Base-by-base conservation (phyloP, 257 asterid species). In the Petrea volubilis region DNA sequence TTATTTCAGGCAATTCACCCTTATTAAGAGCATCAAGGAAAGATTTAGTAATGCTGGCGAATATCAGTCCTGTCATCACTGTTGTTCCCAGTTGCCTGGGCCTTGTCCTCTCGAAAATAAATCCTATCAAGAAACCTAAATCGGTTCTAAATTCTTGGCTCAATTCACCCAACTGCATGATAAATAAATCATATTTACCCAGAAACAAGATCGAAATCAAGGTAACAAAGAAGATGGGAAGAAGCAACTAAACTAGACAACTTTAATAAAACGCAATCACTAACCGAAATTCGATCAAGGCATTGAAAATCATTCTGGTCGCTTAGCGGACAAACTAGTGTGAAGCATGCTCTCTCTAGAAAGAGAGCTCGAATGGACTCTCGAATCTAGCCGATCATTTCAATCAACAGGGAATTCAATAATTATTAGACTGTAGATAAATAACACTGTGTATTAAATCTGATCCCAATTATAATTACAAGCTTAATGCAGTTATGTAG, bases 361-460 rank as follows among this genome's bases (percentile, higher is more conserved):
- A 94, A 94, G 76, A 94, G 96, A 75, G 99, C 99, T 76, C 97
- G 96, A 78, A 95, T 92, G 74, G 98, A 95, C 79, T 95, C 99
- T 41, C 98, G 92, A 53, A 95, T 95, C 99, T 95, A 79, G 52
- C 51, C 36, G 43, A 61, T 7, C 15, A 28, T 36, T 70, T 64
- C 43, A 74, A 40, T 36, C 46, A 70, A 31, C 47, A 24, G 65
- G 69, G 43, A 76, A 21, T 46, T 50, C n/a, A 27, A 50, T 55
- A 14, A 44, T 56, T 43, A 40, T 73, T 51, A 49, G 6, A 31
- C 59, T 13, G n/a, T n/a, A n/a, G n/a, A n/a, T n/a, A n/a, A n/a
- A 74, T 12, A 61, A 47, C 6, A 14, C 2, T 50, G 52, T 49
- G 20, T 18, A 18, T 38, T 21, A 56, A 77, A 10, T 20, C 18